Evolutionary conservation across 805 yeast species (phyloP).

Genomic region (Candida sphagnicola): DNA sequence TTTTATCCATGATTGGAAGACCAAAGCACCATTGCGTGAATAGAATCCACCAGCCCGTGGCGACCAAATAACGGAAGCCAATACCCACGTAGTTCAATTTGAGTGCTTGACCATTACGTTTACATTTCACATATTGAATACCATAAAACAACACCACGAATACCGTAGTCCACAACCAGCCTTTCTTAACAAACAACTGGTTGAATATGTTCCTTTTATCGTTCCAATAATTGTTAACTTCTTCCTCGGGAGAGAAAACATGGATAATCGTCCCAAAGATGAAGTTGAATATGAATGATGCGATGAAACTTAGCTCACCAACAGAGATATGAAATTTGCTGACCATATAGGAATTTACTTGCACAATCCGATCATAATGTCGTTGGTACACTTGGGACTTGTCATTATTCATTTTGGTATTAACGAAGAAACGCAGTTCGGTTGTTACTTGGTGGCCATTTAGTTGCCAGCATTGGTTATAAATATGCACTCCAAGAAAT

Average conservation of each 20-base stretch:
- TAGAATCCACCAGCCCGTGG: slow-evolving; percentile 78
- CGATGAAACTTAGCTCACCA: slow-evolving; percentile 23
- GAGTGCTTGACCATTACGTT: neutral
- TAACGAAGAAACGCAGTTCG: neutral
- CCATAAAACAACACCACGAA: slow-evolving; percentile 21
- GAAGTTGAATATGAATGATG: slow-evolving; percentile 39
- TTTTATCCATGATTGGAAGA: slow-evolving; percentile 81
- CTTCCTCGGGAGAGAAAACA: slow-evolving; percentile 40
- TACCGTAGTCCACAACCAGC: slow-evolving; percentile 85
- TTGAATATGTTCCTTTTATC: slow-evolving; percentile 71
- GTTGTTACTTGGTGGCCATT: neutral
- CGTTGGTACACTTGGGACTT: slow-evolving; percentile 6
- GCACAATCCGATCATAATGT: slow-evolving; percentile 5
- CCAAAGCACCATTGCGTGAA: slow-evolving; percentile 90
- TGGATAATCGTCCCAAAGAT: slow-evolving; percentile 50
- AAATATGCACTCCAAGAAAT: too few species aligned
- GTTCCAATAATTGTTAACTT: slow-evolving; percentile 47
- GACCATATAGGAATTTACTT: slow-evolving; percentile 1
- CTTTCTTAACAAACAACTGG: slow-evolving; percentile 73
- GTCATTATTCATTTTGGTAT: neutral
- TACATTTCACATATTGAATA: slow-evolving; percentile 8
- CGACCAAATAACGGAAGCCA: slow-evolving; percentile 42
- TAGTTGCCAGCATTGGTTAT: too few species aligned
- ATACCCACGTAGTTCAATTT: slow-evolving; percentile 14
- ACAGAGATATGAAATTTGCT: slow-evolving; percentile 11